Evolutionary conservation across 345 rosid genomes (phyloP), one percentile per base, ranked within the genome.

Genomic region (Gossypium australe): DNA sequence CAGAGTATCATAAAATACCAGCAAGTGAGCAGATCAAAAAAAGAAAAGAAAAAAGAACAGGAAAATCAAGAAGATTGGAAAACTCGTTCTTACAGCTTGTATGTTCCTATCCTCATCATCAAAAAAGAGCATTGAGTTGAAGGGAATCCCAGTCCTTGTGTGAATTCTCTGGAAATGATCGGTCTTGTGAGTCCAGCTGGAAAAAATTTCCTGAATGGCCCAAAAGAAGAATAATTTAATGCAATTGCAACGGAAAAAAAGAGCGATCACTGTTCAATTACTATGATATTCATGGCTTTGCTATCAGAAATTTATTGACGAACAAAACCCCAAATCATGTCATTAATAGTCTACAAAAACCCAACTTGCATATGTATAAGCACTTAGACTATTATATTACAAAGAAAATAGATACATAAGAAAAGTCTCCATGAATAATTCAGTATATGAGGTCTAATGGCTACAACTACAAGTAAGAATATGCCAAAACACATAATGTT

Each of bases 151-250:
- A 25, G 97, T 91, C 68, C 83, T 89, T 17, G 86, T 78, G 76
- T 87, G 91, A 59, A 93, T 88, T 82, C 84, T 89, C 83, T 88
- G 94, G 78, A 93, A 91, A 81, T 91, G 97, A 61, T 93, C 93
- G 0, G 94, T 91, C 81, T 93, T 89, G 79, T 88, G 92, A 1
- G 79, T 84, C 90, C 91, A 84, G 71, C 97, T 93, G 47, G 97
- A 82, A 58, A 80, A 91, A 10, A 93, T 89, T 78, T 91, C 97
- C 92, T 93, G 89, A 62, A 85, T 18, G 65, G 59, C 55, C 12
- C 52, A 67, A 70, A 60, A 53, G 29, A 34, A 74, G 56, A 75
- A 68, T 29, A 60, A 65, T 64, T 65, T 16, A 49, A 38, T 74
- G 63, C 3, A 4, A 52, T 17, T 38, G 57, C 62, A 20, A 24